Percentiles rank a stretch among this genome's conserved stretches.
phyloP scores from a whole-genome alignment of 2,329 filamentous ascomycete genomes.

The Arthrobotrys sphaeroides region DNA sequence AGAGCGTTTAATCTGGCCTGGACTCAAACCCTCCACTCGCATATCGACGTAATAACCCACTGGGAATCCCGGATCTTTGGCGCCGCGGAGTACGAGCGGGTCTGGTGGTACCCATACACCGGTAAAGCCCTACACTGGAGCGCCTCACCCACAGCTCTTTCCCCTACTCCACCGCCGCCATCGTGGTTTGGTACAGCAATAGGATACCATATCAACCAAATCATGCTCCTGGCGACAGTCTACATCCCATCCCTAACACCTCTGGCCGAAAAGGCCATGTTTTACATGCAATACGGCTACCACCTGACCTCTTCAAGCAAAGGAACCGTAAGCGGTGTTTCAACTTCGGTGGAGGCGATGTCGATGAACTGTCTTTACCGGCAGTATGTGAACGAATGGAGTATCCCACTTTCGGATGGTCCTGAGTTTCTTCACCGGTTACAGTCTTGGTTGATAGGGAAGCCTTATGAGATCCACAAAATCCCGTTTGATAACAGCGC shows the following conservation, averaged over 20 bases:
- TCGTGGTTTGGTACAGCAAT: constrained; percentile 84
- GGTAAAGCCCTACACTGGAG: constrained; percentile 87
- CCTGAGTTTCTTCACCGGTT: constrained; percentile 86
- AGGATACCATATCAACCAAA: constrained; percentile 91
- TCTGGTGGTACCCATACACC: constrained; percentile 98
- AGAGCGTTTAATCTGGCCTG: constrained; percentile 86
- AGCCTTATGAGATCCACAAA: constrained; percentile 71
- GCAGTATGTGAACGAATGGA: constrained; percentile 99
- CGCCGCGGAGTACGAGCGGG: constrained; percentile 84
- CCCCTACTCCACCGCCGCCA: constrained; percentile 68
- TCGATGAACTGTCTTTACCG: constrained; percentile 98
- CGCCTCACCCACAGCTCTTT: constrained; percentile 74
- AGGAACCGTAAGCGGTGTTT: constrained; percentile 74
- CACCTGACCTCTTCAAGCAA: constrained; percentile 63
- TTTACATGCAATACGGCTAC: constrained; percentile 94
- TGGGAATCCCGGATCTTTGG: constrained; percentile 81
- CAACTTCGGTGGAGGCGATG: constrained; percentile 77
- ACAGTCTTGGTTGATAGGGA: constrained; percentile 83
- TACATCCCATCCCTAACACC: constrained; percentile 82
- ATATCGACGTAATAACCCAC: constrained; percentile 73
- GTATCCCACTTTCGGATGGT: constrained; percentile 82
- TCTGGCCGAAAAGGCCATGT: constrained; percentile 94
- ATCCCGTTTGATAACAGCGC: constrained; percentile 82
- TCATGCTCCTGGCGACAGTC: constrained; percentile 81
- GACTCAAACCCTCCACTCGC: constrained; percentile 79